A percentile compares a stretch with the other conserved stretches of the same genome.
Evolutionary conservation across 2,329 filamentous ascomycete genomes (phyloP).

Genomic region (Claviceps sp.): DNA sequence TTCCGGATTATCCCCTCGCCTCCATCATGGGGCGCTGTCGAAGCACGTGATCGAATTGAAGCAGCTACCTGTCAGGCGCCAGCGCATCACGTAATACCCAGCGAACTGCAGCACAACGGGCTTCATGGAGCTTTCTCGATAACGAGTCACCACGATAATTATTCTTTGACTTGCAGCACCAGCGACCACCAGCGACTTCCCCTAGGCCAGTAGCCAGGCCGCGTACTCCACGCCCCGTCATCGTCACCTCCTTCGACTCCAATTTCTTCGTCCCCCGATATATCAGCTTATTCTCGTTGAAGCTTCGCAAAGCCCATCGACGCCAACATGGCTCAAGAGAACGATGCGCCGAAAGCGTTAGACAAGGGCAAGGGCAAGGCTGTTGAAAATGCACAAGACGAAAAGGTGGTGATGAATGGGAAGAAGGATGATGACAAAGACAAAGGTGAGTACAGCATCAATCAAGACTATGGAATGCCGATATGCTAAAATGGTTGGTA

Average conservation of each 20-base stretch:
- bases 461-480: conserved; percentile 3
- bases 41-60: conserved; percentile 20
- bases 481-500: conserved; percentile 13
- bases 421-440: conserved; percentile 63
- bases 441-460: conserved; percentile 25
- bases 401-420: conserved; percentile 55
- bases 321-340: conserved; percentile 79
- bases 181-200: neutral
- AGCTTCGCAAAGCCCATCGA: conserved; percentile 16
- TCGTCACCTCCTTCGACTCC: conserved; percentile 1
- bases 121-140: conserved; percentile 20
- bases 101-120: conserved; percentile 15
- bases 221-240: neutral
- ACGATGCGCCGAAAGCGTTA: conserved; percentile 67
- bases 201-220: neutral
- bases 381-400: conserved; percentile 55
- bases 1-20: neutral
- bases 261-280: conserved; percentile 2
- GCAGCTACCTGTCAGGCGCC: conserved; percentile 23
- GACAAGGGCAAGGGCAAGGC: conserved; percentile 98
- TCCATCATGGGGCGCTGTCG: neutral
- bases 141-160: conserved; percentile 18
- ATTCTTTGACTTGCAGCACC: neutral
- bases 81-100: conserved; percentile 35
- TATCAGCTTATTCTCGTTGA: conserved; percentile 4